phyloP scores from a whole-genome alignment of 805 yeast species.

The Tetrapisispora nanseiensis region DNA sequence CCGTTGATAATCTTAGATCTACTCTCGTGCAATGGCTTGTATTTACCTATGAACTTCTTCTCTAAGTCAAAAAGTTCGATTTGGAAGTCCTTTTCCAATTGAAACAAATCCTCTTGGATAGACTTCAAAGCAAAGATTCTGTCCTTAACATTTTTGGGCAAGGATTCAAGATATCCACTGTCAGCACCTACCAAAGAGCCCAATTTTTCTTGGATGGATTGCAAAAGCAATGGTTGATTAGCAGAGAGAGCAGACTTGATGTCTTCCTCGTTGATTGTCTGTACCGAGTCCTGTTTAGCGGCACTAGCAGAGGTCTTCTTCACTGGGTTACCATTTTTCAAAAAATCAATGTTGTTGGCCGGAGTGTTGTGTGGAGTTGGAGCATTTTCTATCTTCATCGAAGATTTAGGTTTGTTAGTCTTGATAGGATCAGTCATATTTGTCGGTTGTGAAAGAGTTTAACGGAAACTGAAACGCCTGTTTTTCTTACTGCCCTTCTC shows the following conservation, averaged over 20 bases:
- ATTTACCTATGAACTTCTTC: conserved; percentile 61
- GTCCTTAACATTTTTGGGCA: conserved; percentile 63
- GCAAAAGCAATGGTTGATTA: conserved; percentile 71
- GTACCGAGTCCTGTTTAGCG: conserved; percentile 32
- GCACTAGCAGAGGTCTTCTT: neutral
- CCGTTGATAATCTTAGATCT: conserved; percentile 71
- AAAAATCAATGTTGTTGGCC: conserved; percentile 66
- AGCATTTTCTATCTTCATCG: conserved; percentile 75
- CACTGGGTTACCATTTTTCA: conserved; percentile 51
- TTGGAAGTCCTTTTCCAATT: conserved; percentile 85
- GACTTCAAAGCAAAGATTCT: conserved; percentile 77
- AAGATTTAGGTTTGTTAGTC: conserved; percentile 33
- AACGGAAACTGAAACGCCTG: too few relatives aligned
- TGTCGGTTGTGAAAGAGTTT: too few relatives aligned
- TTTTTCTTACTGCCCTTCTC: too few relatives aligned
- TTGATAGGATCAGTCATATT: conserved; percentile 82
- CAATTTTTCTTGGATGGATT: conserved; percentile 83
- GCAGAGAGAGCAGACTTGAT: conserved; percentile 39
- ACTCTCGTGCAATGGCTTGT: conserved; percentile 64
- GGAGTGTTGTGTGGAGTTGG: conserved; percentile 99
- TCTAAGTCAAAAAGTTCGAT: conserved; percentile 80
- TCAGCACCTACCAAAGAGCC: conserved; percentile 77
- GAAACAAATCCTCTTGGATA: conserved; percentile 68
- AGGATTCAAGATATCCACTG: conserved; percentile 71
- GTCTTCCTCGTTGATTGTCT: conserved; percentile 66